Evolutionary conservation across 2,329 filamentous ascomycete species (phyloP).

Genomic region (Calonectria crousiana): DNA sequence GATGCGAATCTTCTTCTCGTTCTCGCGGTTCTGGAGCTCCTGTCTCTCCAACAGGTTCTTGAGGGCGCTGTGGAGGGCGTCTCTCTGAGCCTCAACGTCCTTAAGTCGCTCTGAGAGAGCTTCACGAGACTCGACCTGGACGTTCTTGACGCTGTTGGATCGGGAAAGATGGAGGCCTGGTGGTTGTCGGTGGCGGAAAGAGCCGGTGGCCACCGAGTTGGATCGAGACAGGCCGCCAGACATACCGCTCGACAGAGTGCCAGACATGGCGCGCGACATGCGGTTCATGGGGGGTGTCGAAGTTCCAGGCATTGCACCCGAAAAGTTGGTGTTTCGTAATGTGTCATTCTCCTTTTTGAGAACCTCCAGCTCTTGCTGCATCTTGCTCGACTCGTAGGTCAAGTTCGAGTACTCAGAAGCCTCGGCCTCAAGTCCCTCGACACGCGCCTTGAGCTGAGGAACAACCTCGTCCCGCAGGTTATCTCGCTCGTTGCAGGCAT

Average conservation of each 20-base stretch:
- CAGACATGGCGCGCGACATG: constrained; percentile 49
- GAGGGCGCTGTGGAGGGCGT: constrained; percentile 89
- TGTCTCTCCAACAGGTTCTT: constrained; percentile 89
- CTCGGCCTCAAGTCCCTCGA: constrained; percentile 83
- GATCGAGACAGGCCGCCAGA: constrained; percentile 70
- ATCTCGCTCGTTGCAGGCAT: constrained; percentile 88
- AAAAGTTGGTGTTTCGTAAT: constrained; percentile 58
- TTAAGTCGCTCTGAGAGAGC: constrained; percentile 84
- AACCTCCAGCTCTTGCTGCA: constrained; percentile 86
- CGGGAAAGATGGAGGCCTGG: constrained; percentile 63
- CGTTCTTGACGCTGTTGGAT: constrained; percentile 69
- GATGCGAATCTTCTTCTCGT: constrained; percentile 81
- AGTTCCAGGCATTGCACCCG: constrained; percentile 31
- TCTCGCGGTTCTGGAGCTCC: constrained; percentile 85
- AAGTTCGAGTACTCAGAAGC: constrained; percentile 79
- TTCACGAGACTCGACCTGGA: constrained; percentile 71
- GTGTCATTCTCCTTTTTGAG: constrained; percentile 77
- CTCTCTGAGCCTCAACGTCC: constrained; percentile 92
- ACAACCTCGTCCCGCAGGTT: constrained; percentile 91
- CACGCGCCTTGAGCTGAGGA: constrained; percentile 79
- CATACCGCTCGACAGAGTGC: constrained; percentile 62
- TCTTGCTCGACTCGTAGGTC: constrained; percentile 83
- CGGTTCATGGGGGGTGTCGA: constrained; percentile 40
- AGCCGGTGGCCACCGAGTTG: constrained; percentile 74
- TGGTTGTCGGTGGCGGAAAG: constrained; percentile 54